Evolutionary conservation across 148 eudicot genomes (phyloP).

Genomic region (Rhododendron henanense): DNA sequence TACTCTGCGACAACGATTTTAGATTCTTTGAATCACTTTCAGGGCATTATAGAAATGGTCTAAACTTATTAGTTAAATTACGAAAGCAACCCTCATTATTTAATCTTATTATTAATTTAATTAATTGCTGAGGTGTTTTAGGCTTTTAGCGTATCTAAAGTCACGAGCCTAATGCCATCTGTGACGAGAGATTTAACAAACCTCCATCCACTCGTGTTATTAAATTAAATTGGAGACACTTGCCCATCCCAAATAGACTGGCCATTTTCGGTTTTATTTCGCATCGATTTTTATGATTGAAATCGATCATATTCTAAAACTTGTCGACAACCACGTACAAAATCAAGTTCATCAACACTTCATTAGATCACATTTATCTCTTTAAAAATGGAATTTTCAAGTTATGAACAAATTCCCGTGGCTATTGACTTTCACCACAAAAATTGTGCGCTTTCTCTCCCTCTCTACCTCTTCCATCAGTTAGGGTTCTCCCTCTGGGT

Average conservation of each 20-base stretch:
- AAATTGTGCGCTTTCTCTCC: too few relatives aligned
- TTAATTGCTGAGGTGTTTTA: background rate
- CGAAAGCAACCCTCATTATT: background rate
- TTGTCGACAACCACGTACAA: too few relatives aligned
- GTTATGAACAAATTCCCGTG: too few relatives aligned
- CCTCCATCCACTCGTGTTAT: background rate
- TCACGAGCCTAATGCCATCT: background rate
- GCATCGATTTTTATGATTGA: background rate
- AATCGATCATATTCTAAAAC: too few relatives aligned
- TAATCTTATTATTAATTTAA: too few relatives aligned
- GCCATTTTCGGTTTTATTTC: background rate
- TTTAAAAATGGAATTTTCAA: too few relatives aligned
- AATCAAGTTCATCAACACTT: too few relatives aligned
- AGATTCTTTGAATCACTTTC: background rate
- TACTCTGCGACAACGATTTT: background rate
- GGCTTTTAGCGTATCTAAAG: background rate
- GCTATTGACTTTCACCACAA: too few relatives aligned
- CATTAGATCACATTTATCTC: too few relatives aligned
- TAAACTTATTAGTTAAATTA: background rate
- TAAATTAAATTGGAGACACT: background rate
- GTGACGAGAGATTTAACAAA: background rate
- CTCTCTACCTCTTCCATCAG: too few relatives aligned
- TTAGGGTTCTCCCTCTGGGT: too few relatives aligned
- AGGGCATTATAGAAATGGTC: background rate
- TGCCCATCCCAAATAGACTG: too few relatives aligned